Evolutionary conservation across 257 asterid genomes (phyloP).

Genomic region (Ilex asprella): DNA sequence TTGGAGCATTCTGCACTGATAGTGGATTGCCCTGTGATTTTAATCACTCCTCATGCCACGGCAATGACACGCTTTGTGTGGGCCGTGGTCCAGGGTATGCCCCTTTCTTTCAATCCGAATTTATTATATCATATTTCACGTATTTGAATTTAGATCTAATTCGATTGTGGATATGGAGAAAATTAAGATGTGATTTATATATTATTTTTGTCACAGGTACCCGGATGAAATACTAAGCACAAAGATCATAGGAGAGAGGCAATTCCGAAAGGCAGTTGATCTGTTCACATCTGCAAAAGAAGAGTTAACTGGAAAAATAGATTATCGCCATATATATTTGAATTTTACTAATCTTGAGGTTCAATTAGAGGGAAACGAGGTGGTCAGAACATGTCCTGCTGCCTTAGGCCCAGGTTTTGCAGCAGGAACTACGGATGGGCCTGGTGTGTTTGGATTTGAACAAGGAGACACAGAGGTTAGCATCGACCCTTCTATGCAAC

Average conservation of each 20-base stretch:
- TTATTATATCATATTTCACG: too few relatives aligned
- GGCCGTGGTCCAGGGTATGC: slow-evolving; percentile 64
- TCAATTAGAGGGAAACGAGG: slow-evolving; percentile 29
- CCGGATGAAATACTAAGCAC: slow-evolving; percentile 62
- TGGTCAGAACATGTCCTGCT: slow-evolving; percentile 59
- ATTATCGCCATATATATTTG: slow-evolving; percentile 35
- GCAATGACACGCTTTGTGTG: slow-evolving; percentile 49
- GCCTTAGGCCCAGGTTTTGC: slow-evolving; percentile 64
- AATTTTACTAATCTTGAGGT: slow-evolving; percentile 44
- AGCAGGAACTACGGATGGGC: slow-evolving; percentile 73
- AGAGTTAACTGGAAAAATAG: slow-evolving; percentile 47
- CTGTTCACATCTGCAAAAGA: slow-evolving; percentile 37
- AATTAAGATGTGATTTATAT: too few relatives aligned
- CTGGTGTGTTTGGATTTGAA: slow-evolving; percentile 54
- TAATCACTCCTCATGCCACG: slow-evolving; percentile 55
- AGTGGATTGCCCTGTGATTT: slow-evolving; percentile 56
- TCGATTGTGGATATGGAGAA: too few relatives aligned
- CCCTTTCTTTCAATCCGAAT: background rate
- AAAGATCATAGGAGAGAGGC: slow-evolving; percentile 55
- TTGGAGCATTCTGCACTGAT: slow-evolving; percentile 57
- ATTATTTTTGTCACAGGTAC: slow-evolving; percentile 20
- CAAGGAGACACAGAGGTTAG: slow-evolving; percentile 55
- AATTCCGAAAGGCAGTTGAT: slow-evolving; percentile 45
- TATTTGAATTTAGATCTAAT: too few relatives aligned
- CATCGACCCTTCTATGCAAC: background rate